Conservation (phyloP, 345 rosid species). For the Kandelia obovata region DNA sequence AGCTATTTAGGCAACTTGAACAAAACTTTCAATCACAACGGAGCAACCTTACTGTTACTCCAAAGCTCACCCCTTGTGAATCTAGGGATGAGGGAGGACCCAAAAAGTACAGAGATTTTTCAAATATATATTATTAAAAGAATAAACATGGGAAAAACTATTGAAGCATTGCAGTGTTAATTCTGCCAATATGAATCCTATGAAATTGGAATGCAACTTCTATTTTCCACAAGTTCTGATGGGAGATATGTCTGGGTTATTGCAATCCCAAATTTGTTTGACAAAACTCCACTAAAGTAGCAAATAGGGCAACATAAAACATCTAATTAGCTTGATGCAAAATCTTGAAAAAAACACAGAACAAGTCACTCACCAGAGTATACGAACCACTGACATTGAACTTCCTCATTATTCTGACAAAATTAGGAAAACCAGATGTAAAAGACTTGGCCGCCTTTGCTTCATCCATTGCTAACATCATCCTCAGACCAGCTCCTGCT, state of each 20-base stretch:
- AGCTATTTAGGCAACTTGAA: no score
- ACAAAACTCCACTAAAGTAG: background rate
- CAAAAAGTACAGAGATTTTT: no score
- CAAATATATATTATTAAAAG: no score
- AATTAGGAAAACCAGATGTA: slow-evolving; percentile 46
- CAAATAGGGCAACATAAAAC: background rate
- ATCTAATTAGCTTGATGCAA: background rate
- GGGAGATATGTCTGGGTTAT: background rate
- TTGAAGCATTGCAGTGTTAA: no score
- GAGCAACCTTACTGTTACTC: no score
- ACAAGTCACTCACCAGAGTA: slow-evolving; percentile 44
- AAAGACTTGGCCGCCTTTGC: slow-evolving; percentile 50
- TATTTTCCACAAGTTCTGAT: no score
- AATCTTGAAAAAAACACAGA: background rate
- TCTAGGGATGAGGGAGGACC: no score
- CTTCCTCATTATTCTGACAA: slow-evolving; percentile 59
- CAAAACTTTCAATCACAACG: no score
- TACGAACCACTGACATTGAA: slow-evolving; percentile 65
- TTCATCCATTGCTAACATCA: slow-evolving; percentile 44
- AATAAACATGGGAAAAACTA: no score
- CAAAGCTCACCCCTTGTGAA: no score
- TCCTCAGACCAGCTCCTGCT: slow-evolving; percentile 33
- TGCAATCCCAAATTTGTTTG: background rate
- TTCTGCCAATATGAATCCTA: no score
- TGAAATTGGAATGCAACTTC: no score